Evolutionary conservation across 73 alveolate genomes (phyloP), one percentile per base, ranked within the genome.

Genomic region (Paramecium sonneborni): DNA sequence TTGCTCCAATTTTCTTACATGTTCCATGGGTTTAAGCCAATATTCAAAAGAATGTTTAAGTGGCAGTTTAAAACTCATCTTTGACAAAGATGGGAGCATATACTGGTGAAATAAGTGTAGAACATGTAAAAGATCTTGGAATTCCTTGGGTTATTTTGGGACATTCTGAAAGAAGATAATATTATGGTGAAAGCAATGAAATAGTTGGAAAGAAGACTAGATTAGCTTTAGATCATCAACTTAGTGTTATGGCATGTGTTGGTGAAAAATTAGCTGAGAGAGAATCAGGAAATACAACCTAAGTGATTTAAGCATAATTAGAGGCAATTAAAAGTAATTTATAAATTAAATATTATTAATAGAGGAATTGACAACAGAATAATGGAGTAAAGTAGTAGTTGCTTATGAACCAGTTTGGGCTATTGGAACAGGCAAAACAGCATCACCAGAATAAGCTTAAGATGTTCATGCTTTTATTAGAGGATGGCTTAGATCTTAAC

Each of bases 381-480:
- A 98, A 95, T 98, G 99, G 99, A 85, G 94, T 92, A 96, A 96
- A 79, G 95, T 98, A 9, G 99, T 98, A 38, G 95, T 98, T 86
- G 99, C 99, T 35, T 98, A 98, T 93, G 99, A 98, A 88, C 99
- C 99, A 52, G 99, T 98, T 43, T 98, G 99, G 99, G 99, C 99
- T 82, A 98, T 98, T 44, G 99, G 99, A 67, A 98, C 99, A 14
- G 99, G 99, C n/a, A 96, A 95, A 94, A 97, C 97, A 30, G 99
- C 99, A 18, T 89, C 99, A 9, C 99, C 99, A 20, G 99, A 97
- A 79, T 97, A 98, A 97, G 99, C 99, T 35, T 98, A 98, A 92
- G 99, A 98, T 92, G 97, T 97, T 57, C 99, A 97, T 93, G 97
- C 95, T 43, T 93, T 94, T 94, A 97, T 98, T 55, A 96, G 99